A percentile compares a stretch with the other conserved stretches of the same genome.
Evolutionary conservation across 257 asterid genomes (phyloP).

Genomic region (Leptodermis oblonga): DNA sequence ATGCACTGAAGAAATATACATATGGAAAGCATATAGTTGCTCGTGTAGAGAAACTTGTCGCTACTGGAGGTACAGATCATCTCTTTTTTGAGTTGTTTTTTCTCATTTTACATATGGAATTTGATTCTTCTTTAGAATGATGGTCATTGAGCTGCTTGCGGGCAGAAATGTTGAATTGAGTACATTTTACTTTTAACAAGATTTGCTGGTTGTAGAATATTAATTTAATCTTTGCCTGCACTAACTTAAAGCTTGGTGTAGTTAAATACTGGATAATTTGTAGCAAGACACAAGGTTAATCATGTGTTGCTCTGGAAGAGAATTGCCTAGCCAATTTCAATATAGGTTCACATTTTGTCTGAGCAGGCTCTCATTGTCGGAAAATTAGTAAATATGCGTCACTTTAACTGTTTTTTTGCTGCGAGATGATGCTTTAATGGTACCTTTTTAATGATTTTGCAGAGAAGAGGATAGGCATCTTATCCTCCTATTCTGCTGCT

Average conservation of each 20-base stretch:
- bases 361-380: neutral
- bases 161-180: neutral
- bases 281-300: neutral
- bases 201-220: neutral
- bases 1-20: conserved; percentile 70
- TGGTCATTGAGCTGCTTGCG: neutral
- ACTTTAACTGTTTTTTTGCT: neutral
- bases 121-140: neutral
- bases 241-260: neutral
- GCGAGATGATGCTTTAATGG: neutral
- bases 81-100: neutral
- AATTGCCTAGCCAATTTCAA: neutral
- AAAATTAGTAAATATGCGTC: neutral
- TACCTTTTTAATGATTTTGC: conserved; percentile 22
- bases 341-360: neutral
- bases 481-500: conserved; percentile 39
- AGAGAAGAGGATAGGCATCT: conserved; percentile 71
- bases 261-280: neutral
- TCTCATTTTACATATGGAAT: neutral
- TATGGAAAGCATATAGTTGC: conserved; percentile 87
- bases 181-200: neutral
- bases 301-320: neutral
- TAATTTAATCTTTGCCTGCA: neutral
- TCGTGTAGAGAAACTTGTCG: conserved; percentile 89
- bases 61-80: conserved; percentile 64